Base-by-base conservation (phyloP, 768 basidiomycete genomes). In the Galerina marginata region DNA sequence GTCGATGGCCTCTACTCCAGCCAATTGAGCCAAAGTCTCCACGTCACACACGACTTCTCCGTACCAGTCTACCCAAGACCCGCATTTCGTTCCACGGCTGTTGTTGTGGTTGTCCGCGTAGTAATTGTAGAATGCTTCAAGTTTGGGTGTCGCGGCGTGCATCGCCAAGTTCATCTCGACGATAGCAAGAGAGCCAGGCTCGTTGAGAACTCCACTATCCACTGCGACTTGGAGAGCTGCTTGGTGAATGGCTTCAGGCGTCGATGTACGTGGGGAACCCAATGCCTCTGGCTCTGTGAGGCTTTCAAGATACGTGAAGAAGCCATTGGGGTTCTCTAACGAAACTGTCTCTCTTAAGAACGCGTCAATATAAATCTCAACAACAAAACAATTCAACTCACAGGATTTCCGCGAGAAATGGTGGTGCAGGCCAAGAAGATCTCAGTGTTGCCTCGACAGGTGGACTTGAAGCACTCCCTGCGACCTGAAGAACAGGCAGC, bases 31-130 rank as follows among this genome's bases (percentile, higher is more conserved):
- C 51, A 92, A 77, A 4, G 76, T 81, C 63, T 89, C 82, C 14
- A 83, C 79, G 62, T 90, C 86, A 68, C 93, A 95, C 1, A 90
- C 81, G 26, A 86, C 79, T 50, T 83, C 72, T 1, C 93, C 92
- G 68, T 93, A 90, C 92, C 91, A 93, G 57, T 91, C 91, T 10
- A 92, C 89, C 92, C 89, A 95, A 11, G 89, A 88, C 2, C 81
- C 86, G 66, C 88, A 91, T 5, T 74, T 68, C 7, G 69, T 71
- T 10, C 70, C 73, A 38, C 67, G 65, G 38, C 75, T 69, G 9
- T 65, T 53, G 36, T 64, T 74, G 62, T 74, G 68, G 54, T 74
- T 69, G 64, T 78, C 71, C 51, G 72, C 65, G 65, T 94, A 96
- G 70, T 87, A 86, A 53, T 89, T 83, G 70, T 90, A 93, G 69